Evolutionary conservation across 371 early-diverging fungal genomes (phyloP), one percentile per base, ranked within the genome.

Genomic region (Zopfochytrium polystomum): DNA sequence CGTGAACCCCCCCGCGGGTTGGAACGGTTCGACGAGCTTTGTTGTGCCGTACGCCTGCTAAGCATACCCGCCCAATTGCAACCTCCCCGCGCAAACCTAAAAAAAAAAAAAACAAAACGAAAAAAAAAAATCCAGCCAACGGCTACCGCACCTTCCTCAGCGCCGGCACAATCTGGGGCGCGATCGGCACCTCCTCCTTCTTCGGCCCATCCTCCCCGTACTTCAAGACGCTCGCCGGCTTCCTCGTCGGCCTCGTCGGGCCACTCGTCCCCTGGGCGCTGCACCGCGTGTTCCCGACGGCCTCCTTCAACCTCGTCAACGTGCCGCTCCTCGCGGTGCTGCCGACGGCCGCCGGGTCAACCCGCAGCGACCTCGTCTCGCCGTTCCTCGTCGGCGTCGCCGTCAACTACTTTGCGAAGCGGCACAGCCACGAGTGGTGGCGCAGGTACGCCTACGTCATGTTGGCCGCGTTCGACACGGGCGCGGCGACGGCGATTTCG

Each of bases 151-250:
- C 54, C 30, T 58, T 65, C 57, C 48, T 65, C 2, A 34, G 35
- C 33, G 35, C 55, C 44, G 59, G 59, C 18, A 25, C 55, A 4
- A 58, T 60, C 15, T 51, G 54, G 71, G 84, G 84, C 47, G 80
- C 79, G 23, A 77, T 86, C 53, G 82, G 81, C 11, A 76, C 81
- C 11, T 71, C 67, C 18, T 72, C 68, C 26, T 76, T 77, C 67
- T 73, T 74, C 53, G 70, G 69, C n/a, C 57, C 65, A 22, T 67
- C 62, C 2, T 38, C 68, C 15, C 56, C 65, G 1, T 72, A 75
- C 63, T 43, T 49, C 46, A 20, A 52, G 7, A 44, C 64, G 52
- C 52, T 63, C 33, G 34, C 44, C 23, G 70, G 66, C 31, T 72
- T 73, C 62, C 58, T 61, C 31, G 42, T 65, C 45, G 78, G 78